Conservation (phyloP, 1,284 basidiomycete species). For the Ceratobasidium theobromae region DNA sequence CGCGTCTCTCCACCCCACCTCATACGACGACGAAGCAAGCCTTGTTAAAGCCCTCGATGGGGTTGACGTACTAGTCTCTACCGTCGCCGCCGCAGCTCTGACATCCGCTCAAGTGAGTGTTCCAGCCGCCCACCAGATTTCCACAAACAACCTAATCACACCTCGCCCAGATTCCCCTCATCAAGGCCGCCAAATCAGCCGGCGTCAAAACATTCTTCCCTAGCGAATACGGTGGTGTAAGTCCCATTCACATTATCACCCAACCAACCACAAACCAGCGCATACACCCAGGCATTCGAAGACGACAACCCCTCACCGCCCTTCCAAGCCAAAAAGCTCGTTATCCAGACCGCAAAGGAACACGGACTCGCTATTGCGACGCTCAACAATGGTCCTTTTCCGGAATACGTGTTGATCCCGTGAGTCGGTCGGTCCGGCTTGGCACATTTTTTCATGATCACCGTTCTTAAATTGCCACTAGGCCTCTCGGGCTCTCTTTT, state of each 20-base stretch:
- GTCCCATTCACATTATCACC: background rate
- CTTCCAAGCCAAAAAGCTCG: background rate
- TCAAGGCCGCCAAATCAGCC: background rate
- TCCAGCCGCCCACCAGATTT: background rate
- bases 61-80: constrained; percentile 7
- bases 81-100: background rate
- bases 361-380: background rate
- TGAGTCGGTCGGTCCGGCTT: background rate
- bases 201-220: constrained; percentile 19
- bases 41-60: constrained; percentile 9
- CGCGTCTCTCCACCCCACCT: background rate
- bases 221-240: background rate
- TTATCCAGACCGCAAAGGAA: background rate
- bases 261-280: background rate
- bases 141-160: background rate
- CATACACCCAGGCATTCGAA: background rate
- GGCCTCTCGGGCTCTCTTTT: background rate
- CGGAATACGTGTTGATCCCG: background rate
- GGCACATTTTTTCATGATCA: no score
- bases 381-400: background rate
- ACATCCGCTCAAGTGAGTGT: background rate
- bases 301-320: background rate
- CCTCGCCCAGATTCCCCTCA: background rate
- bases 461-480: background rate
- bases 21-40: constrained; percentile 10